Conservation (phyloP, 2,329 filamentous ascomycete genomes). For the Leptographium radiaticola region DNA sequence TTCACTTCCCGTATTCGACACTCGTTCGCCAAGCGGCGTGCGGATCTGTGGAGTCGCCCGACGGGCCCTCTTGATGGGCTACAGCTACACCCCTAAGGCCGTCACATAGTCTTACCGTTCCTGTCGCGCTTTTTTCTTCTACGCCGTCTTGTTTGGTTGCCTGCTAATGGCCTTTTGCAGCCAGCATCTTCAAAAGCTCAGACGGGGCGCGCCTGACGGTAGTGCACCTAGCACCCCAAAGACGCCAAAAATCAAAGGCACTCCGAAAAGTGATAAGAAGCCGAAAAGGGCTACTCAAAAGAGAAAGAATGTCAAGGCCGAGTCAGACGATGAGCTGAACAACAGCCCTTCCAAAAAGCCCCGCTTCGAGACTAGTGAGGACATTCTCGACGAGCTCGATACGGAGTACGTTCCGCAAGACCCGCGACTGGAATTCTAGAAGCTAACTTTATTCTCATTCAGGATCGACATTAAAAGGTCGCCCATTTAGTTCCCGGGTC, state of each 20-base stretch:
- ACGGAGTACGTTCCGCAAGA: conserved; percentile 4
- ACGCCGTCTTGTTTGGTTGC: background rate
- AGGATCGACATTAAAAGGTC: background rate
- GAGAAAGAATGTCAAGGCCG: background rate
- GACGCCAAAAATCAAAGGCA: background rate
- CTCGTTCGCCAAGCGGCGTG: conserved; percentile 12
- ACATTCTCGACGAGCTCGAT: background rate
- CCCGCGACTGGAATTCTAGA: background rate
- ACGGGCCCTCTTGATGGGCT: conserved; percentile 15
- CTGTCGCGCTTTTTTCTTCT: background rate
- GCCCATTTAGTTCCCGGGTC: too few relatives aligned
- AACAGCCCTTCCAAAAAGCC: conserved; percentile 9
- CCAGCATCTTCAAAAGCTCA: background rate
- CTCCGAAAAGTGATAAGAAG: conserved; percentile 1
- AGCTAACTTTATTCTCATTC: background rate
- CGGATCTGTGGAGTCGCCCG: conserved; percentile 14
- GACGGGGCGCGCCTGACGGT: background rate
- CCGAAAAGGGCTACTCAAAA: background rate
- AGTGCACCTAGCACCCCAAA: conserved; percentile 10
- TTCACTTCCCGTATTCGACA: conserved; percentile 14
- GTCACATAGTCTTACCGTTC: conserved; percentile 14
- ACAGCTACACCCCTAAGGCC: conserved; percentile 16
- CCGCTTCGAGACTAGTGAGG: background rate
- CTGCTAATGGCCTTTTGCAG: background rate
- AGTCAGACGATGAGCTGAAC: conserved; percentile 4